phyloP scores from a whole-genome alignment of 2,329 filamentous ascomycete species.

The Didymella exigua region DNA sequence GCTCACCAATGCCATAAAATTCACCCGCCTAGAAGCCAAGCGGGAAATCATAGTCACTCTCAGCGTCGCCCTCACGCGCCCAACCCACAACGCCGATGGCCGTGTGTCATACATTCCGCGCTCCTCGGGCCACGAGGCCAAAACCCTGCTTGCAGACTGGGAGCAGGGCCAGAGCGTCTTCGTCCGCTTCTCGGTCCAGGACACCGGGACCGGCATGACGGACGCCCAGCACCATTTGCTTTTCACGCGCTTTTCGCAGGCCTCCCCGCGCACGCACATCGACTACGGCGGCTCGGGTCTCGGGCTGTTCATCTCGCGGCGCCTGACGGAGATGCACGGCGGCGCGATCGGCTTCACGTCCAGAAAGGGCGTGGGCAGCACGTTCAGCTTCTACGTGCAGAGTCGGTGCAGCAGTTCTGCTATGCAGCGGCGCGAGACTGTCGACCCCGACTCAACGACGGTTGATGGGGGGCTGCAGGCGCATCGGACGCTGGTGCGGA shows the following conservation, averaged over 20 bases:
- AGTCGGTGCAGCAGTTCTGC: slow-evolving; percentile 19
- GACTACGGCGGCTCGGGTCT: slow-evolving; percentile 48
- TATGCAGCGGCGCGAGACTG: slow-evolving; percentile 5
- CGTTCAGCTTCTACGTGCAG: slow-evolving; percentile 42
- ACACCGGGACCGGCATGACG: slow-evolving; percentile 50
- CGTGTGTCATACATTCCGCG: slow-evolving; percentile 19
- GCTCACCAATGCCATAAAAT: slow-evolving; percentile 54
- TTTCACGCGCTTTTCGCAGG: slow-evolving; percentile 42
- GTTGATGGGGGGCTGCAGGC: slow-evolving; percentile 19
- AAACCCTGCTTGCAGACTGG: slow-evolving; percentile 41
- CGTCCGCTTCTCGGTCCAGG: slow-evolving; percentile 45
- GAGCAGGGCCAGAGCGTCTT: slow-evolving; percentile 42
- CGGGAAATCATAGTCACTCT: slow-evolving; percentile 45
- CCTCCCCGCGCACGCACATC: slow-evolving; percentile 43
- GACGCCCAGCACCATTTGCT: slow-evolving; percentile 42
- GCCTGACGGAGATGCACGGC: slow-evolving; percentile 40
- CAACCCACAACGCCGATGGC: slow-evolving; percentile 40
- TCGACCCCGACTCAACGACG: neutral
- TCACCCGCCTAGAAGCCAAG: slow-evolving; percentile 45
- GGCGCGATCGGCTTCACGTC: slow-evolving; percentile 39
- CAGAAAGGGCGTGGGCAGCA: slow-evolving; percentile 33
- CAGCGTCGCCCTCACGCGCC: slow-evolving; percentile 38
- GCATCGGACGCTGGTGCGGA: slow-evolving; percentile 14
- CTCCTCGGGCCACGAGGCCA: slow-evolving; percentile 18
- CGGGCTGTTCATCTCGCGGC: slow-evolving; percentile 40